Conservation (phyloP, 306 rosid species). For the Lupinus albus region DNA sequence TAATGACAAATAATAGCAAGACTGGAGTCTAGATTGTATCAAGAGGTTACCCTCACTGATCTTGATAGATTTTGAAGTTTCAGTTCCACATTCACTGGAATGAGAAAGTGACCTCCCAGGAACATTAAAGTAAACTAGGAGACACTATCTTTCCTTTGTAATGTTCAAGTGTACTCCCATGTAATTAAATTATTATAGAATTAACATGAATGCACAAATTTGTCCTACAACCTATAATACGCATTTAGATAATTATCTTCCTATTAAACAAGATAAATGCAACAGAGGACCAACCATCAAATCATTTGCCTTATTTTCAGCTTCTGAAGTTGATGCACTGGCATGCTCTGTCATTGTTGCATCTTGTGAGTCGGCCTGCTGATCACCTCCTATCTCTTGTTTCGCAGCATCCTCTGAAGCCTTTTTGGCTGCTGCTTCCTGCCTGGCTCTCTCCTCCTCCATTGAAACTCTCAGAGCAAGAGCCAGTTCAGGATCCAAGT, state of each 20-base stretch:
- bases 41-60: neutral
- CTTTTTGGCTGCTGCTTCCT: slow-evolving; percentile 99
- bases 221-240: slow-evolving; percentile 13
- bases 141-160: neutral
- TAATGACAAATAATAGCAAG: neutral
- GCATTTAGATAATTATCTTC: slow-evolving; percentile 15
- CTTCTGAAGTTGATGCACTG: slow-evolving; percentile 63
- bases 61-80: neutral
- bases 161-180: slow-evolving; percentile 30
- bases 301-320: slow-evolving; percentile 74
- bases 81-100: slow-evolving; percentile 5
- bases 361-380: slow-evolving; percentile 73
- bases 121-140: neutral
- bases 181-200: slow-evolving; percentile 15
- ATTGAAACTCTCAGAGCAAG: slow-evolving; percentile 99
- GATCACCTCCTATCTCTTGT: slow-evolving; percentile 77
- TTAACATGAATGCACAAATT: slow-evolving; percentile 3
- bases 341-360: slow-evolving; percentile 84
- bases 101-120: slow-evolving; percentile 30
- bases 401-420: slow-evolving; percentile 87
- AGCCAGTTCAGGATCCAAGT: slow-evolving; percentile 98
- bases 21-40: slow-evolving; percentile 5
- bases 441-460: slow-evolving; percentile 99
- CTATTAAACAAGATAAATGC: neutral
- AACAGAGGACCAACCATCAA: slow-evolving; percentile 50